Base-by-base conservation (phyloP, 257 asterid genomes). In the Ilex asprella region DNA sequence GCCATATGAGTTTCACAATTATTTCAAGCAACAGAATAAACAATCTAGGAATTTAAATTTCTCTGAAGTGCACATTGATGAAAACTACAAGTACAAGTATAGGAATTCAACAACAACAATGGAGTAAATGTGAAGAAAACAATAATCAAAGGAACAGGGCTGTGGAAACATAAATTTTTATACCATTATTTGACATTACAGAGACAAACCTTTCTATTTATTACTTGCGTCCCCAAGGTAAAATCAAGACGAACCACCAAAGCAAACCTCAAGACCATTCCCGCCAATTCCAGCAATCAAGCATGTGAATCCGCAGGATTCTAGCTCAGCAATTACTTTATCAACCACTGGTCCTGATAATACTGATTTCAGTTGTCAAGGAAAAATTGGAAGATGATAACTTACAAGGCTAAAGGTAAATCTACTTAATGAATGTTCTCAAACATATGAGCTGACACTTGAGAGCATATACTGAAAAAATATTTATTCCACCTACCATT, bases 281-380 rank as follows among this genome's bases (percentile, higher is more conserved):
- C 96, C 98, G 32, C 98, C 98, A 41, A 89, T 92, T 56, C 93
- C 98, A 11, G 97, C 97, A 41, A 75, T 79, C 62, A 92, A 68
- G 74, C 97, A 88, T 31, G 88, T 87, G 76, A 84, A 92, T 41
- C 98, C 97, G 31, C 76, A 53, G n/a, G 91, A 75, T 64, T 88
- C 89, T 51, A 92, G 60, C 70, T 89, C 97, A 27, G 82, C 75
- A 1, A 89, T 78, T 41, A 89, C 79, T 81, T 80, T 83, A 71
- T 89, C 91, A 47, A 89, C 95, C 1, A 92, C 83, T 15, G 84
- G 71, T 75, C 91, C 93, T 76, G 98, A 82, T 71, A 89, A 72
- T 49, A 89, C 96, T 90, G 81, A 46, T 61, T 9, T 59, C 31
- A 44, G 27, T 61, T 55, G 88, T 89, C 74, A 90, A 87, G 92